Evolutionary conservation across 805 yeast genomes (phyloP), one percentile per base, ranked within the genome.

Genomic region (Groenewaldozyma tartarivorans): DNA sequence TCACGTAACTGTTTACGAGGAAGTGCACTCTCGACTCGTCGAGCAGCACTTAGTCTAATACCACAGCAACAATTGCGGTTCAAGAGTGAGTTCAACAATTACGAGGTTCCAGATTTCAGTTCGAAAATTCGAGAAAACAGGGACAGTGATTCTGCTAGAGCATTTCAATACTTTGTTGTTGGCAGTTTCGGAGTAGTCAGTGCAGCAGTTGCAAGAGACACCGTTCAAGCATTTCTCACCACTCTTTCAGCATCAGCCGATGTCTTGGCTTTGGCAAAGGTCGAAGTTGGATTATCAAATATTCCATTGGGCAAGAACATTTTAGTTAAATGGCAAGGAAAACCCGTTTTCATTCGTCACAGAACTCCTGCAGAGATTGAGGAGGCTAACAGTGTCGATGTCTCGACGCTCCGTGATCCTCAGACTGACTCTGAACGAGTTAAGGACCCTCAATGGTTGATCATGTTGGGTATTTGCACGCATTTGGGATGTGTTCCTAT

Each of bases 401-500:
- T 92, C 48, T 56, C 78, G 22, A 35, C 74, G 33, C 77, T 92
- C 64, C 85, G 96, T 70, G 98, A 92, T 66, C 98, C 98, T 54
- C 85, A 92, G 74, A 67, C 72, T 38, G 99, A 92, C 65, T 64
- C 82, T 50, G 94, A 86, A 62, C 87, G 99, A 74, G 96, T 84
- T 52, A 73, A 85, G 71, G 82, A 81, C 67, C 97, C 99, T 53
- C 92, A 90, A 71, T 92, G 98, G 98, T 78, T 92, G 63, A 76
- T 92, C 66, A 92, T 92, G 99, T 68, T 92, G 71, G 99, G 99
- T 72, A 90, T 92, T 66, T 92, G 99, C 76, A 92, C 99, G 54
- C 99, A 92, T 68, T 80, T 92, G 75, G 99, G 99, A 67, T 92
- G 99, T 81, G 99, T 92, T 48, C 99, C 99, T 55, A 92, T 92